Conservation (phyloP, 768 basidiomycete genomes). For the Ramaria rubella region DNA sequence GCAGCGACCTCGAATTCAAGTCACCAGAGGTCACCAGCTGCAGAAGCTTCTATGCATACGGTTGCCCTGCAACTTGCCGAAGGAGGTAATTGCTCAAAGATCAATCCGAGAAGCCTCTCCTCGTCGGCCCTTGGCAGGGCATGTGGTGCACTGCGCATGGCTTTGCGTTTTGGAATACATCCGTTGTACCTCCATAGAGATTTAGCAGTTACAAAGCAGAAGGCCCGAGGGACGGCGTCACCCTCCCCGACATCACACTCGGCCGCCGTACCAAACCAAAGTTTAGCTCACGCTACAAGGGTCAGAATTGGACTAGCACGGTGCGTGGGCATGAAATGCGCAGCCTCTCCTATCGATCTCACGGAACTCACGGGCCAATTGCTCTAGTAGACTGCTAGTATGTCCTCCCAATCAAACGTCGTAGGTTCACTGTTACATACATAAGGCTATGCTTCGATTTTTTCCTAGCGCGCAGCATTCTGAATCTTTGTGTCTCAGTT, state of each 20-base stretch:
- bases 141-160: neutral
- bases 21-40: too few relatives aligned
- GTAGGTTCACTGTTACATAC: neutral
- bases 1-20: too few relatives aligned
- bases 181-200: neutral
- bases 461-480: neutral
- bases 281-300: neutral
- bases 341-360: slow-evolving; percentile 1
- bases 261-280: neutral
- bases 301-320: neutral
- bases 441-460: neutral
- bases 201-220: neutral
- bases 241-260: neutral
- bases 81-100: too few relatives aligned
- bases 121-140: too few relatives aligned
- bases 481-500: too few relatives aligned
- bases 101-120: too few relatives aligned
- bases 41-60: too few relatives aligned
- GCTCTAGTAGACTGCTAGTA: neutral
- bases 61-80: too few relatives aligned
- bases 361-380: slow-evolving; percentile 3
- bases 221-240: neutral
- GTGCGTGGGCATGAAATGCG: neutral
- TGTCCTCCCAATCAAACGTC: slow-evolving; percentile 4
- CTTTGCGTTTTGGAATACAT: neutral